Percentiles rank a stretch among this genome's conserved stretches.
These are phyloP conservation scores for Selenicereus undatus DNA, from an alignment of 148 eudicot genomes.

Conservation along the genomic window DNA sequence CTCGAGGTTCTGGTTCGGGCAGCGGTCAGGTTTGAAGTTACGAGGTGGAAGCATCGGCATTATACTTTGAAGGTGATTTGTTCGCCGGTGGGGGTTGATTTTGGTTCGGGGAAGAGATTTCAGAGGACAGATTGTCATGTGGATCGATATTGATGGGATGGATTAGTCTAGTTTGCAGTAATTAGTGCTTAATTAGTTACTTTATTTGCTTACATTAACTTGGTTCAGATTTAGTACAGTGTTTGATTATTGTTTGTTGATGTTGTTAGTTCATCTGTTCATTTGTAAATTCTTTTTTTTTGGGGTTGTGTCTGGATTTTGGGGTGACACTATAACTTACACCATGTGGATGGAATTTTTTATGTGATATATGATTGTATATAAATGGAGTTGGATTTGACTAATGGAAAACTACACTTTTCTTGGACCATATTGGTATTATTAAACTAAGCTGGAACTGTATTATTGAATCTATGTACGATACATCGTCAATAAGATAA, in stretches of 20 bases:
- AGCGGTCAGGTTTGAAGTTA: constrained; percentile 45
- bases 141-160: constrained; percentile 24
- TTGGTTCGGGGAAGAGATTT: constrained; percentile 32
- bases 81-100: constrained; percentile 31
- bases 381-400: neutral
- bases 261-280: neutral
- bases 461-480: too few relatives aligned
- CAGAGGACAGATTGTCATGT: constrained; percentile 37
- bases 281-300: neutral
- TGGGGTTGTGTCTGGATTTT: neutral
- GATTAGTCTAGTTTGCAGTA: neutral
- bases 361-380: neutral
- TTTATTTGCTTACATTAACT: too few relatives aligned
- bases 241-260: neutral
- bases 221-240: neutral
- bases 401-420: neutral
- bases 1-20: constrained; percentile 50
- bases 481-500: too few relatives aligned
- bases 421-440: neutral
- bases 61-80: constrained; percentile 48
- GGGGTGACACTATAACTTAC: neutral
- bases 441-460: too few relatives aligned
- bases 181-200: too few relatives aligned
- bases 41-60: constrained; percentile 49
- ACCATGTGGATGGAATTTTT: neutral